These are phyloP conservation scores for Saccharomycopsis sp. DNA, from an alignment of 805 yeast species.

Conservation along the genomic window DNA sequence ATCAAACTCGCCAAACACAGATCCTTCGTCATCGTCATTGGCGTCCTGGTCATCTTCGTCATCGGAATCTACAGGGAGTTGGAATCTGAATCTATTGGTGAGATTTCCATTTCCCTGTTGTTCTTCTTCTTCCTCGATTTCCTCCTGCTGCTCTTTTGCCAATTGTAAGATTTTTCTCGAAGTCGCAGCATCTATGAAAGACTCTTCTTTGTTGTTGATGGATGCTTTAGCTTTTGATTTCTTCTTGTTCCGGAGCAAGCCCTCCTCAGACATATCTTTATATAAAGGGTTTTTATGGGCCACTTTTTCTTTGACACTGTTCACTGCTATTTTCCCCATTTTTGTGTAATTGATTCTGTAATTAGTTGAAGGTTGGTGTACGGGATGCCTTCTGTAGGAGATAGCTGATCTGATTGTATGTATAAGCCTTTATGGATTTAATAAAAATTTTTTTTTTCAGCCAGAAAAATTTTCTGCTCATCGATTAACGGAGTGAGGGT, in stretches of 20 bases:
- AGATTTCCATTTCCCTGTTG: constrained; percentile 26
- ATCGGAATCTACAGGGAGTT: constrained; percentile 30
- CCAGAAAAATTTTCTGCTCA: background rate
- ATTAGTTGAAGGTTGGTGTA: too few relatives aligned
- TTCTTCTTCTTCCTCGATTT: constrained; percentile 63
- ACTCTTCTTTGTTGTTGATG: constrained; percentile 48
- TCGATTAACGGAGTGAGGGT: background rate
- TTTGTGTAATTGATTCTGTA: constrained; percentile 4
- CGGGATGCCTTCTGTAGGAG: too few relatives aligned
- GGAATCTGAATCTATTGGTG: constrained; percentile 25
- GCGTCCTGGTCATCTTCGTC: constrained; percentile 51
- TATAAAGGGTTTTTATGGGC: constrained; percentile 78
- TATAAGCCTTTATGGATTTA: background rate
- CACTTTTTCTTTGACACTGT: constrained; percentile 41
- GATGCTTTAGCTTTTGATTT: constrained; percentile 23
- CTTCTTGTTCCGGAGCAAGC: constrained; percentile 51
- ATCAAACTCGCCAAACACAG: constrained; percentile 36
- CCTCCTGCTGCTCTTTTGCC: constrained; percentile 92
- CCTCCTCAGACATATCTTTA: constrained; percentile 67
- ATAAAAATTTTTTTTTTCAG: too few relatives aligned
- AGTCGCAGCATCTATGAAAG: constrained; percentile 68
- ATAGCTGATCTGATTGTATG: background rate
- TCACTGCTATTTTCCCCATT: constrained; percentile 63
- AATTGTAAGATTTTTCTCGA: constrained; percentile 82
- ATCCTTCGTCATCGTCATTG: constrained; percentile 33